Conservation (phyloP, 306 rosid species). For the Vachellia collinsii region DNA sequence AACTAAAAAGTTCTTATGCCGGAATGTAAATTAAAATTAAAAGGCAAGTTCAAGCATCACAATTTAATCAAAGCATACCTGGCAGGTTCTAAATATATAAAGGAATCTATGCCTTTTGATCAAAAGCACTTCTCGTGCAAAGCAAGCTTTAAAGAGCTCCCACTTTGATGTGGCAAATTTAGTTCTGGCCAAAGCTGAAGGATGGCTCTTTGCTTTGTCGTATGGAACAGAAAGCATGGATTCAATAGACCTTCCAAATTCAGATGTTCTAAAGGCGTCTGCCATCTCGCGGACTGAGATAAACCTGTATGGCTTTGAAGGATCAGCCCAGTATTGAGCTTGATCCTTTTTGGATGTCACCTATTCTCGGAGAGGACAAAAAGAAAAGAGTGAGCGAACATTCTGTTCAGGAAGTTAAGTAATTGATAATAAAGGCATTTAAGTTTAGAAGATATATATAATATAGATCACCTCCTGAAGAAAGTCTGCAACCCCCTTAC, state of each 20-base stretch:
- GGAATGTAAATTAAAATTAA: neutral
- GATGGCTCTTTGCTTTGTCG: conserved; percentile 65
- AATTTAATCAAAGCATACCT: conserved; percentile 51
- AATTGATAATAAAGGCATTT: neutral
- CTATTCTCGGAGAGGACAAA: conserved; percentile 41
- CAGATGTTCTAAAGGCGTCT: conserved; percentile 68
- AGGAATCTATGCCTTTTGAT: conserved; percentile 67
- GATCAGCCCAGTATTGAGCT: conserved; percentile 88
- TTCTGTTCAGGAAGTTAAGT: neutral
- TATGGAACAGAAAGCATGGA: conserved; percentile 42
- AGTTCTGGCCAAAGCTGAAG: conserved; percentile 62
- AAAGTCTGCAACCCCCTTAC: conserved; percentile 90
- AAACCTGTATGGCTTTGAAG: conserved; percentile 64
- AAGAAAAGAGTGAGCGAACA: conserved; percentile 13
- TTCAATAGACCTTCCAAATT: conserved; percentile 54
- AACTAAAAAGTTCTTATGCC: no score
- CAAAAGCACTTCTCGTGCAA: conserved; percentile 64
- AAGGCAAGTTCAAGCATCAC: neutral
- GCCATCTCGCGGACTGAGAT: conserved; percentile 65
- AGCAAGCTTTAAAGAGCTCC: conserved; percentile 72
- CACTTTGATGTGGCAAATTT: conserved; percentile 57
- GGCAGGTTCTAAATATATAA: conserved; percentile 76
- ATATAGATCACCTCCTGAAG: conserved; percentile 72
- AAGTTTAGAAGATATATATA: neutral
- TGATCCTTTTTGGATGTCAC: conserved; percentile 91